Evolutionary conservation across 2,329 filamentous ascomycete genomes (phyloP).

Genomic region (Ceratocystiopsis minuta): DNA sequence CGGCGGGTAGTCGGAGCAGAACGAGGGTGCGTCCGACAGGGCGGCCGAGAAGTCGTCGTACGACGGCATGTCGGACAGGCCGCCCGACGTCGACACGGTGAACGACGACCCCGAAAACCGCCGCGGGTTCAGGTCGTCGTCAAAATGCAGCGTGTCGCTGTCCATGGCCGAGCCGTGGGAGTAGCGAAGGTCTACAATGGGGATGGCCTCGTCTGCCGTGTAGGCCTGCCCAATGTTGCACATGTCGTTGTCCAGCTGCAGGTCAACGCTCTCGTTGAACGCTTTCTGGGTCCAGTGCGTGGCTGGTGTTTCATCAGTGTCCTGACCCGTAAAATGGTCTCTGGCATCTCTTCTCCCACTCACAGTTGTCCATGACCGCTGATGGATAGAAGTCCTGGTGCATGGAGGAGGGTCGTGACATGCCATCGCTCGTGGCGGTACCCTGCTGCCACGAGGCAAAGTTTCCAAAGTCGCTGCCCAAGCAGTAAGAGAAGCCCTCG

Average conservation of each 20-base stretch:
- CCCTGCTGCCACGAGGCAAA: conserved; percentile 34
- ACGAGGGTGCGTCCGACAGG: conserved; percentile 48
- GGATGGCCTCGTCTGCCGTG: conserved; percentile 43
- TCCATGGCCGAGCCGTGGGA: conserved; percentile 26
- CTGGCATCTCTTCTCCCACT: no score
- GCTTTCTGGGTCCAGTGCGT: conserved; percentile 23
- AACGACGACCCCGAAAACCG: conserved; percentile 58
- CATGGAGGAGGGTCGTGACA: conserved; percentile 36
- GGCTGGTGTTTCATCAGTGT: no score
- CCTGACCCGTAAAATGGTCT: no score
- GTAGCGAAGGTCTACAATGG: conserved; percentile 42
- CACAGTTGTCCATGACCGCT: conserved; percentile 30
- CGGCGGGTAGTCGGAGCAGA: conserved; percentile 47
- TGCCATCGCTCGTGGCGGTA: conserved; percentile 27
- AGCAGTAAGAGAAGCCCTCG: conserved; percentile 41
- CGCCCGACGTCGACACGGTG: conserved; percentile 49
- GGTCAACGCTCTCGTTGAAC: conserved; percentile 36
- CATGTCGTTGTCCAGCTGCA: conserved; percentile 40
- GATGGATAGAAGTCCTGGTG: conserved; percentile 39
- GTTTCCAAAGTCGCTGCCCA: conserved; percentile 32
- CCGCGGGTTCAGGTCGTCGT: conserved; percentile 33
- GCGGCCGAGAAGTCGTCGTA: conserved; percentile 54
- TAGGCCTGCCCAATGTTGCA: conserved; percentile 39
- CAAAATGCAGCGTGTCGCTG: conserved; percentile 32
- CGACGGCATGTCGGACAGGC: conserved; percentile 48